Conservation (phyloP, 805 yeast genomes). For the Candida vaughaniae region DNA sequence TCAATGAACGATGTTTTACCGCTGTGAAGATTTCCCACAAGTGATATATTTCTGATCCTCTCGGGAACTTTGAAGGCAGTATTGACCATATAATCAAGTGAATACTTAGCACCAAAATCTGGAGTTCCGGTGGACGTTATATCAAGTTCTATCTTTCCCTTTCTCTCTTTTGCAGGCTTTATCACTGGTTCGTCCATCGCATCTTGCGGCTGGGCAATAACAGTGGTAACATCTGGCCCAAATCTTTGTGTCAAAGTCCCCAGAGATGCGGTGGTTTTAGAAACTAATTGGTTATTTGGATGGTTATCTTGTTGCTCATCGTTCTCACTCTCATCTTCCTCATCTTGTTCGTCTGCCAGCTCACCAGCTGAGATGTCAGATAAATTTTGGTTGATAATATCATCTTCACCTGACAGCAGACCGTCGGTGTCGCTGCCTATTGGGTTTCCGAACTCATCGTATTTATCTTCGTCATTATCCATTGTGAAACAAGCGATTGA, state of each 20-base stretch:
- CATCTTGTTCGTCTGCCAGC: constrained; percentile 7
- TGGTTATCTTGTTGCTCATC: not conserved
- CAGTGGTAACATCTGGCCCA: constrained; percentile 58
- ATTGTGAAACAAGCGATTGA: too few species aligned
- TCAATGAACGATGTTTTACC: constrained; percentile 87
- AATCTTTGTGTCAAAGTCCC: constrained; percentile 7
- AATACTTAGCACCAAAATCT: constrained; percentile 41
- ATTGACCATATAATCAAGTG: constrained; percentile 59
- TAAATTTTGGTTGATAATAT: constrained; percentile 3
- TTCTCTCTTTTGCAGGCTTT: constrained; percentile 27
- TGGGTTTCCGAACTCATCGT: constrained; percentile 80
- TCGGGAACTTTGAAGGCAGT: constrained; percentile 51
- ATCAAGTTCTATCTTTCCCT: constrained; percentile 31
- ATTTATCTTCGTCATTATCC: constrained; percentile 66
- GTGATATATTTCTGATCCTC: constrained; percentile 68
- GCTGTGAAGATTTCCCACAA: constrained; percentile 78
- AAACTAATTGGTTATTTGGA: not conserved
- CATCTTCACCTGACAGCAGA: constrained; percentile 1
- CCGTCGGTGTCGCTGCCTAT: constrained; percentile 50
- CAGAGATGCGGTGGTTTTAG: not conserved
- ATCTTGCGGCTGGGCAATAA: constrained; percentile 43
- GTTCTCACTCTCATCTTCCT: constrained; percentile 10
- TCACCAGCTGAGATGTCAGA: constrained; percentile 14
- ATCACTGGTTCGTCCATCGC: constrained; percentile 25
- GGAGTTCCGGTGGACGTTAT: not conserved